phyloP scores from a whole-genome alignment of 305 asterid species.

The Striga hermonthica region DNA sequence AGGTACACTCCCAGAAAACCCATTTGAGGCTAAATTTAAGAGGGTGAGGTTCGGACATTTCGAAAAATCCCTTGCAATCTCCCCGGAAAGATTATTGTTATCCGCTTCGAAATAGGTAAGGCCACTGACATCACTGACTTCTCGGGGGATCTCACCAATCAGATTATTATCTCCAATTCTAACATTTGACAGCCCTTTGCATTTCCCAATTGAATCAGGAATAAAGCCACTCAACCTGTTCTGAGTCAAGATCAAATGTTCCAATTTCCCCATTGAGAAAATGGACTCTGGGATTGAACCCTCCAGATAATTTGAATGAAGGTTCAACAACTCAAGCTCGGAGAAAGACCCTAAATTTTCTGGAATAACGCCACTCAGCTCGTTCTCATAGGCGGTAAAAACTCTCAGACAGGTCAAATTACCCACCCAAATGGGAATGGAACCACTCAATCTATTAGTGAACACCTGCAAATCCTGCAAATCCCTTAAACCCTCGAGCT shows the following conservation, averaged over 20 bases:
- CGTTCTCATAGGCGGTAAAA: conserved; percentile 87
- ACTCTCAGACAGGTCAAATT: conserved; percentile 59
- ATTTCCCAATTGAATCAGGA: conserved; percentile 68
- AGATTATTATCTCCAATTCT: conserved; percentile 79
- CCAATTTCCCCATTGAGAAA: conserved; percentile 66
- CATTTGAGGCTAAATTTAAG: conserved; percentile 82
- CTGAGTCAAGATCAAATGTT: conserved; percentile 74
- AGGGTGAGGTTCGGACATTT: conserved; percentile 74
- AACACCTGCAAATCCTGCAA: conserved; percentile 65
- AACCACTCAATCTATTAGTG: conserved; percentile 66
- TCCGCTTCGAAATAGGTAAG: conserved; percentile 91
- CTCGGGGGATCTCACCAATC: conserved; percentile 66
- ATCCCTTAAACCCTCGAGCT: conserved; percentile 53
- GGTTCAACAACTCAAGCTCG: conserved; percentile 65
- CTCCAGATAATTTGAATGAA: conserved; percentile 76
- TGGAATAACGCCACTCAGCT: conserved; percentile 68
- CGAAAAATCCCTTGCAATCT: conserved; percentile 67
- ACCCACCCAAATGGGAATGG: conserved; percentile 81
- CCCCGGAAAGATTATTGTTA: conserved; percentile 77
- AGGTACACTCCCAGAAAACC: conserved; percentile 70
- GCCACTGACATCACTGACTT: conserved; percentile 73
- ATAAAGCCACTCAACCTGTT: conserved; percentile 57
- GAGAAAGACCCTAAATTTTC: conserved; percentile 59
- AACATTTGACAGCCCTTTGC: conserved; percentile 70
- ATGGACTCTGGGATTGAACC: conserved; percentile 81